Conservation (phyloP, 1,284 basidiomycete species). For the Pterulicium gracile region DNA sequence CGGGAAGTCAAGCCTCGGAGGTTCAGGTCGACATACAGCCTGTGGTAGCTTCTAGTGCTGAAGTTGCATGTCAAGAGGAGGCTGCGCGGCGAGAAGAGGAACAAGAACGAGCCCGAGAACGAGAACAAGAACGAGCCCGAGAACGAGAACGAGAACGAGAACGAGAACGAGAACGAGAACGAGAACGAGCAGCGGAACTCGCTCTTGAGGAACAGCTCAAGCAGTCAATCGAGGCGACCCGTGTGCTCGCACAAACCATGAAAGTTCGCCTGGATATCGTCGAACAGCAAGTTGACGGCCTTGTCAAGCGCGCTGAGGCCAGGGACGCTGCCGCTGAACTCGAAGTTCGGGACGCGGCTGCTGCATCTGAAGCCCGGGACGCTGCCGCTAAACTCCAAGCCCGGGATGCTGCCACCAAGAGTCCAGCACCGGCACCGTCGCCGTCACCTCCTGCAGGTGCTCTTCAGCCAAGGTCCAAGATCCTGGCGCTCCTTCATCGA, state of each 20-base stretch:
- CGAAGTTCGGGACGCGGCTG: no score
- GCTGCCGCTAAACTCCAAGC: no score
- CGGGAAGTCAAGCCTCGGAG: neutral
- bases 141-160: neutral
- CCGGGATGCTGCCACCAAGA: no score
- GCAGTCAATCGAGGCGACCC: neutral
- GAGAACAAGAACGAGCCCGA: neutral
- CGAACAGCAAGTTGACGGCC: neutral
- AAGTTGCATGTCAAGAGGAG: no score
- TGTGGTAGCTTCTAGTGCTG: neutral
- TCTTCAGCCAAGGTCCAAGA: slow-evolving; percentile 3
- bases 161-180: neutral
- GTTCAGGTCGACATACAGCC: neutral
- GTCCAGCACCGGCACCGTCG: neutral
- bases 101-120: neutral
- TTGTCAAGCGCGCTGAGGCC: neutral
- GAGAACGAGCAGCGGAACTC: neutral
- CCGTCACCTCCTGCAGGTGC: neutral
- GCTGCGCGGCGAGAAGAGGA: no score
- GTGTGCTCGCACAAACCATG: neutral
- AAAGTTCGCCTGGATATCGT: neutral
- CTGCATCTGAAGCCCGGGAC: no score
- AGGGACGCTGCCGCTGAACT: no score
- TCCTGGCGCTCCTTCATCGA: slow-evolving; percentile 7
- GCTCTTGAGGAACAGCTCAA: neutral